A percentile compares a stretch with the other conserved stretches of the same genome.
phyloP scores from a whole-genome alignment of 1,139 yeast species.

The Debaryomyces subglobosus region DNA sequence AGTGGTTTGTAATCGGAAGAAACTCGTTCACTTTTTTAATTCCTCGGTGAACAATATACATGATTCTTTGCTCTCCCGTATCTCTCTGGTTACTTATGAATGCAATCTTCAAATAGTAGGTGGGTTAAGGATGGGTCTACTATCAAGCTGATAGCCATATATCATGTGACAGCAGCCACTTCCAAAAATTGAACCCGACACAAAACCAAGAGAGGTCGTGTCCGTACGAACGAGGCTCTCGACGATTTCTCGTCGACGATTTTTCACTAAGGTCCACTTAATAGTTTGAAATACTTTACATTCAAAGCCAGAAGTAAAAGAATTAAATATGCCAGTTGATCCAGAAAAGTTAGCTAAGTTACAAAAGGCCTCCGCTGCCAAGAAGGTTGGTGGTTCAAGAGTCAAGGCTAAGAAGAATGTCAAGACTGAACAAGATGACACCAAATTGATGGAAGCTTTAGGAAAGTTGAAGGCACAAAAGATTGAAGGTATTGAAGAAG shows the following conservation, averaged over 20 bases:
- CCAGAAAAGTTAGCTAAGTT: slow-evolving; percentile 86
- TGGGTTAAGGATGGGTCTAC: not conserved
- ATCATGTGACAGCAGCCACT: slow-evolving; percentile 2
- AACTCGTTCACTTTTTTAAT: slow-evolving; percentile 23
- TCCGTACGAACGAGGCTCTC: not conserved
- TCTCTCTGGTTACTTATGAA: not conserved
- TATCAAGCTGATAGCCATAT: not conserved
- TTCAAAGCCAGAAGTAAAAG: not conserved
- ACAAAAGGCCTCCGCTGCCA: slow-evolving; percentile 69
- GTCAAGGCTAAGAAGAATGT: slow-evolving; percentile 71
- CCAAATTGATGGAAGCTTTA: slow-evolving; percentile 87
- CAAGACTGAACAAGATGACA: slow-evolving; percentile 78
- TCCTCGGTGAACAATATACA: slow-evolving; percentile 19
- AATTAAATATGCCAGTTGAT: slow-evolving; percentile 69
- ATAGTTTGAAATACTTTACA: slow-evolving; percentile 1
- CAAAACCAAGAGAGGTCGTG: not conserved
- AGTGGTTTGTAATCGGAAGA: slow-evolving; percentile 31
- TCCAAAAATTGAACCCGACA: not conserved
- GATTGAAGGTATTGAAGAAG: slow-evolving; percentile 90
- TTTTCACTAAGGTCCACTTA: slow-evolving; percentile 16
- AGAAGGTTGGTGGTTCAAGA: slow-evolving; percentile 90
- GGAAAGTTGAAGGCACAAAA: slow-evolving; percentile 90
- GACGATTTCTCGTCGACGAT: slow-evolving; percentile 25
- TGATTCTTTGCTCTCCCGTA: not conserved
- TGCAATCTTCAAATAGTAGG: not conserved